Evolutionary conservation across 257 asterid species (phyloP).

Genomic region (Solanum megistacrolobum): DNA sequence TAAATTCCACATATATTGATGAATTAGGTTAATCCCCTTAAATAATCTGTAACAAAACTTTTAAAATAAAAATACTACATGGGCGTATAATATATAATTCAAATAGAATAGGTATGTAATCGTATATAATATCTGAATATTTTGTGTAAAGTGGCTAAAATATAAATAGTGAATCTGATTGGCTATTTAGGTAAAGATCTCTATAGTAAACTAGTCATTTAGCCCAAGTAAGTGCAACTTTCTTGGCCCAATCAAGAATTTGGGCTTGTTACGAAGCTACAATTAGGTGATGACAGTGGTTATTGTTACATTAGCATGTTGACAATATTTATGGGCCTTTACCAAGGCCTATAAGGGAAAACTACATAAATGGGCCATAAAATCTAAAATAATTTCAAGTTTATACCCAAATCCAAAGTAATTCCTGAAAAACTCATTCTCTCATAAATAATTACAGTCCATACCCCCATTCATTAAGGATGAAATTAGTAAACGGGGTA

Average conservation of each 20-base stretch:
- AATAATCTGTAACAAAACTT: not conserved
- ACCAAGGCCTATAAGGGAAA: not conserved
- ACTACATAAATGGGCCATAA: no score
- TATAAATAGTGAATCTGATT: not conserved
- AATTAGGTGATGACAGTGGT: not conserved
- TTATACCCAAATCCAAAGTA: no score
- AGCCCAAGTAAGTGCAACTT: not conserved
- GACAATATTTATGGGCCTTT: not conserved
- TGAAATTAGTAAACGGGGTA: no score
- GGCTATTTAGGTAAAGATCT: not conserved
- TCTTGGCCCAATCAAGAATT: not conserved
- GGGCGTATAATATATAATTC: not conserved
- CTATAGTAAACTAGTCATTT: not conserved
- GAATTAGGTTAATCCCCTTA: no score
- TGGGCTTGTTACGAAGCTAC: not conserved
- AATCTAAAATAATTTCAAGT: no score
- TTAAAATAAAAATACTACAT: no score
- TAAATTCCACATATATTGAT: no score
- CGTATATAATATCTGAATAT: not conserved
- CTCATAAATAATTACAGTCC: no score
- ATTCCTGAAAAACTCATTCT: no score
- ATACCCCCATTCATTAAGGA: no score
- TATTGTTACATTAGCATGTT: not conserved
- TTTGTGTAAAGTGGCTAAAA: not conserved
- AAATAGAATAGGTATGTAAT: not conserved